phyloP scores from a whole-genome alignment of 768 basidiomycete genomes.

The Phylloporus sp. region DNA sequence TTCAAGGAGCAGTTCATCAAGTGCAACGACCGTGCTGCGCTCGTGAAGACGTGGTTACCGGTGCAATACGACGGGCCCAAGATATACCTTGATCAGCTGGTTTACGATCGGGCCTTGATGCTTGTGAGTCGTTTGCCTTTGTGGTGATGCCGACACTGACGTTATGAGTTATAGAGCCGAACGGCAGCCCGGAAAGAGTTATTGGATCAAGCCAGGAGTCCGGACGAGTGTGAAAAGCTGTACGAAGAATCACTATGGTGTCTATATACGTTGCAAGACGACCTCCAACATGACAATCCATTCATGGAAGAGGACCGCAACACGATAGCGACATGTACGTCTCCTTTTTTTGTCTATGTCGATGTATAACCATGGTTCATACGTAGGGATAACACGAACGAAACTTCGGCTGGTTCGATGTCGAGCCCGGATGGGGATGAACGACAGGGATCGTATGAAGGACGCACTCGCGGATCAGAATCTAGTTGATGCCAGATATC shows the following conservation, averaged over 20 bases:
- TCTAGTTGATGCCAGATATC: constrained; percentile 65
- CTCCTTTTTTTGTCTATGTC: not conserved
- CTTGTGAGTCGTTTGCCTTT: constrained; percentile 51
- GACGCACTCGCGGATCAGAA: constrained; percentile 80
- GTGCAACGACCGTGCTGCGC: constrained; percentile 86
- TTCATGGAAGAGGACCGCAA: constrained; percentile 80
- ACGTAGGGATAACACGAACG: constrained; percentile 76
- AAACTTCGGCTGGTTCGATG: constrained; percentile 80
- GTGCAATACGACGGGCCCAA: constrained; percentile 78
- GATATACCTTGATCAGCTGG: constrained; percentile 83
- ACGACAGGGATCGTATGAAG: constrained; percentile 62
- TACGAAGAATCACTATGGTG: constrained; percentile 97
- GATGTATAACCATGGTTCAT: not conserved
- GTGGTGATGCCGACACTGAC: not conserved
- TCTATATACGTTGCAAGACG: constrained; percentile 87
- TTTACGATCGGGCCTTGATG: constrained; percentile 88
- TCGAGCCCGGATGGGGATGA: constrained; percentile 74
- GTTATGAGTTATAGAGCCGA: constrained; percentile 60
- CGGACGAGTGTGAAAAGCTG: constrained; percentile 85
- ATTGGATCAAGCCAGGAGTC: constrained; percentile 67
- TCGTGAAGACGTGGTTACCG: constrained; percentile 86
- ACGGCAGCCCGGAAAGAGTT: constrained; percentile 90
- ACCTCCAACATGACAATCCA: constrained; percentile 78
- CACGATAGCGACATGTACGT: constrained; percentile 73
- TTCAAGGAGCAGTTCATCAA: constrained; percentile 93